Evolutionary conservation across 129 eudicot genomes (phyloP).

Genomic region (Flaveria sonorensis): DNA sequence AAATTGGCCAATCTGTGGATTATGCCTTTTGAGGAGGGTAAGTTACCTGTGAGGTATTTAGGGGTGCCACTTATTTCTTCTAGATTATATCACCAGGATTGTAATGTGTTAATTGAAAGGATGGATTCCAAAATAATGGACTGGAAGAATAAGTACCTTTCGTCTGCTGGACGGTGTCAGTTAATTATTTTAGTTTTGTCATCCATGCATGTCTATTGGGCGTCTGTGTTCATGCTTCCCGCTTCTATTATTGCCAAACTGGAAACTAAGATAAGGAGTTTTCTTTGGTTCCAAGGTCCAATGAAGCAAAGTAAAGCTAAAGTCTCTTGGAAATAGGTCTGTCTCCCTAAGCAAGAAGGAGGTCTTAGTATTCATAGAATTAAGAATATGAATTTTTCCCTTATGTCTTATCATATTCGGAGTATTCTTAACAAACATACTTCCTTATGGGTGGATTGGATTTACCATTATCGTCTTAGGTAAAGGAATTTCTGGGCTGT

Average conservation of each 20-base stretch:
- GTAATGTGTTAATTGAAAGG: too few species aligned
- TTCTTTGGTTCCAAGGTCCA: background rate
- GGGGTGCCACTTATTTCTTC: background rate
- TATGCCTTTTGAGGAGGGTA: background rate
- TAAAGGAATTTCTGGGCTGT: background rate
- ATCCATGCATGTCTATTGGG: background rate
- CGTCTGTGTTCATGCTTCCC: background rate
- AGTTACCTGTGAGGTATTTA: too few species aligned
- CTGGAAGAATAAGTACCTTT: too few species aligned
- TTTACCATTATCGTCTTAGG: too few species aligned
- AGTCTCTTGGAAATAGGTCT: too few species aligned
- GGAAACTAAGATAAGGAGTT: too few species aligned
- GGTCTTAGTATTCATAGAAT: too few species aligned
- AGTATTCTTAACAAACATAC: background rate
- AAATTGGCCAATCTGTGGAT: background rate
- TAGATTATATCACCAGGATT: too few species aligned
- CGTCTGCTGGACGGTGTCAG: background rate
- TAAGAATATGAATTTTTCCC: too few species aligned
- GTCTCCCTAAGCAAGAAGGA: too few species aligned
- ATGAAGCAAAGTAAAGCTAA: too few species aligned
- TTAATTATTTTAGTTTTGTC: background rate
- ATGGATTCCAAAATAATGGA: background rate
- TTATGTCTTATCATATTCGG: background rate
- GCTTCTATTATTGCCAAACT: background rate
- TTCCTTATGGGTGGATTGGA: background rate